phyloP scores from a whole-genome alignment of 225 moss, liverwort and hornwort species.

The Marchantia polymorpha region DNA sequence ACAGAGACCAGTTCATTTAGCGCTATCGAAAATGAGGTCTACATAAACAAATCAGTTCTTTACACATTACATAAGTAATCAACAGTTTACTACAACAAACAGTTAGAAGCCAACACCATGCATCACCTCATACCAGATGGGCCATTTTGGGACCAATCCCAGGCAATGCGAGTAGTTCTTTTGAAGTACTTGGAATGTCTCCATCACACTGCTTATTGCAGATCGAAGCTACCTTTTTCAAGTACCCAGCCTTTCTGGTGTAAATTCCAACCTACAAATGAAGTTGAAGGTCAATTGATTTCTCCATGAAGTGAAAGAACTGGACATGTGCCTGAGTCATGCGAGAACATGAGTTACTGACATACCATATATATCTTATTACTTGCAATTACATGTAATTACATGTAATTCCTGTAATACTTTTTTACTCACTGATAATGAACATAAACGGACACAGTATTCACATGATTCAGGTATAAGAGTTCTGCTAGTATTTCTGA shows the following conservation, averaged over 20 bases:
- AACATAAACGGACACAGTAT: neutral
- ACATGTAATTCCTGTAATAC: neutral
- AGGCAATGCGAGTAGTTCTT: conserved; percentile 42
- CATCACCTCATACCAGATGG: conserved; percentile 35
- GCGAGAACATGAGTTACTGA: neutral
- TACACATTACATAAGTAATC: neutral
- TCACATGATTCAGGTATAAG: no score
- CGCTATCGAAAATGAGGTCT: no score
- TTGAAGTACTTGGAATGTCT: conserved; percentile 42
- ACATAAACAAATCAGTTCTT: no score
- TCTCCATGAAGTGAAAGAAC: neutral
- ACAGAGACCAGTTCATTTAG: no score
- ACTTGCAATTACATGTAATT: neutral
- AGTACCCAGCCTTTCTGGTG: conserved; percentile 43
- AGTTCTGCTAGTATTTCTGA: no score
- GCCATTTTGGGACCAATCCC: conserved; percentile 56
- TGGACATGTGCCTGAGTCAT: neutral
- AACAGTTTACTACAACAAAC: neutral
- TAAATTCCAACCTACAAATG: conserved; percentile 46
- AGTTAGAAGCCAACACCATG: neutral
- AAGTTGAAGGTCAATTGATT: neutral
- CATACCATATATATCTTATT: neutral
- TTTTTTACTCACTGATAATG: neutral
- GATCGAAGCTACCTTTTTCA: conserved; percentile 46
- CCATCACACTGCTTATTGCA: conserved; percentile 37